These are phyloP conservation scores for Suhomyces bokatorum DNA, from an alignment of 1,139 yeast genomes.

Conservation along the genomic window DNA sequence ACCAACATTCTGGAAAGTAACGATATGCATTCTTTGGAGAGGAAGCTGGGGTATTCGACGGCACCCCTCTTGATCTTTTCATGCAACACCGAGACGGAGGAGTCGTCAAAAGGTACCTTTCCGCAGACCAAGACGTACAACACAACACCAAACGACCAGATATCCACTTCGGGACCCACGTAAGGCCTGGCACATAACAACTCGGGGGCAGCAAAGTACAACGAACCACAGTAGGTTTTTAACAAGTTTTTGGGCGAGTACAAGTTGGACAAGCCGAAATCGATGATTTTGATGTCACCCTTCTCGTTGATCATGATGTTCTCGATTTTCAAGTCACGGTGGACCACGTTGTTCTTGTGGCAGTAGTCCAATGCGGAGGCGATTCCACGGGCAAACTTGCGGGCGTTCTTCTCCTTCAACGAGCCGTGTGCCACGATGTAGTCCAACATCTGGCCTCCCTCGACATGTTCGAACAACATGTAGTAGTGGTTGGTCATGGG, in stretches of 20 bases:
- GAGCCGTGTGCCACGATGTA: conserved; percentile 97
- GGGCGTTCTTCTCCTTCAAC: conserved; percentile 87
- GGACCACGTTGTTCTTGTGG: conserved; percentile 92
- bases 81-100: conserved; percentile 86
- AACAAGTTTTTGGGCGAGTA: conserved; percentile 71
- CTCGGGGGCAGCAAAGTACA: conserved; percentile 98
- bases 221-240: conserved; percentile 95
- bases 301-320: conserved; percentile 91
- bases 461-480: conserved; percentile 94
- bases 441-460: conserved; percentile 97
- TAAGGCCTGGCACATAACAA: conserved; percentile 89
- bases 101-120: conserved; percentile 97
- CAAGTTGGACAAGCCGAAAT: conserved; percentile 90
- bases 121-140: conserved; percentile 94
- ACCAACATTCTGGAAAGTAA: conserved; percentile 86
- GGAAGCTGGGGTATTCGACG: conserved; percentile 85
- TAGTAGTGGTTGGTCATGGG: conserved; percentile 97
- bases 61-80: conserved; percentile 91
- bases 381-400: conserved; percentile 95
- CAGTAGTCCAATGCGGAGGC: conserved; percentile 93
- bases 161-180: conserved; percentile 95
- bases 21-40: conserved; percentile 82
- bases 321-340: conserved; percentile 94
- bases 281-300: conserved; percentile 94
- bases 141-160: conserved; percentile 98